These are phyloP conservation scores for Penicillium odoratum DNA, from an alignment of 495 filamentous ascomycete species.

Conservation along the genomic window DNA sequence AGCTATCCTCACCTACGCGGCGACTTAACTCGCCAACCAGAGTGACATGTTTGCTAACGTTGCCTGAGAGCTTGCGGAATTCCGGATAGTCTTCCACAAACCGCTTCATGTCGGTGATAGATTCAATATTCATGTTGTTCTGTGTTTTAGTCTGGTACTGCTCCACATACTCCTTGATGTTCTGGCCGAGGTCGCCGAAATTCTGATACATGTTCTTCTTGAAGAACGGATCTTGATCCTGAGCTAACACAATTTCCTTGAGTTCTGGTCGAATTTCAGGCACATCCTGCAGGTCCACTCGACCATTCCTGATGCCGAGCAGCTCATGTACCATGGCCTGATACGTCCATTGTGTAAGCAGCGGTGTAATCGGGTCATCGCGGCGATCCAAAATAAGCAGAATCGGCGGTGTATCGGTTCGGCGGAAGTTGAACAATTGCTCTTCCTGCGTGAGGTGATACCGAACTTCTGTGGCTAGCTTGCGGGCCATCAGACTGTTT, in stretches of 20 bases:
- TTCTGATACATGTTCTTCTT: conserved; percentile 99
- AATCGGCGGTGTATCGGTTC: conserved; percentile 91
- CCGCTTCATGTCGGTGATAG: conserved; percentile 96
- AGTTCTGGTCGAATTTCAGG: conserved; percentile 89
- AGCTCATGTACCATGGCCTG: conserved; percentile 99
- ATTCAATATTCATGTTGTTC: conserved; percentile 90
- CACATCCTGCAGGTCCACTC: conserved; percentile 82
- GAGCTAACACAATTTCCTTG: conserved; percentile 92
- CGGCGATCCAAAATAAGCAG: conserved; percentile 86
- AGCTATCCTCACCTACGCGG: conserved; percentile 75
- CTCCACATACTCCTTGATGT: conserved; percentile 98
- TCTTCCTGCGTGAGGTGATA: conserved; percentile 96
- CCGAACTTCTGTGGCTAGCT: conserved; percentile 86
- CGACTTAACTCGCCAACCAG: conserved; percentile 90
- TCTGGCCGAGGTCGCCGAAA: conserved; percentile 94
- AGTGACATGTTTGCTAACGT: conserved; percentile 98
- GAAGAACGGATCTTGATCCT: conserved; percentile 98
- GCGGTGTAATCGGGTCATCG: conserved; percentile 93
- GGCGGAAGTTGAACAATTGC: conserved; percentile 94
- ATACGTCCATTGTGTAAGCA: conserved; percentile 98
- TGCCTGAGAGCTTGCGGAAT: conserved; percentile 93
- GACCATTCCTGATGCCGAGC: conserved; percentile 88
- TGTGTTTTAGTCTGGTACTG: conserved; percentile 96
- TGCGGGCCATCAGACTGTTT: conserved; percentile 86
- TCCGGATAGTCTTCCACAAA: conserved; percentile 99